Evolutionary conservation across 768 basidiomycete genomes (phyloP).

Genomic region (Lactarius trivialis): DNA sequence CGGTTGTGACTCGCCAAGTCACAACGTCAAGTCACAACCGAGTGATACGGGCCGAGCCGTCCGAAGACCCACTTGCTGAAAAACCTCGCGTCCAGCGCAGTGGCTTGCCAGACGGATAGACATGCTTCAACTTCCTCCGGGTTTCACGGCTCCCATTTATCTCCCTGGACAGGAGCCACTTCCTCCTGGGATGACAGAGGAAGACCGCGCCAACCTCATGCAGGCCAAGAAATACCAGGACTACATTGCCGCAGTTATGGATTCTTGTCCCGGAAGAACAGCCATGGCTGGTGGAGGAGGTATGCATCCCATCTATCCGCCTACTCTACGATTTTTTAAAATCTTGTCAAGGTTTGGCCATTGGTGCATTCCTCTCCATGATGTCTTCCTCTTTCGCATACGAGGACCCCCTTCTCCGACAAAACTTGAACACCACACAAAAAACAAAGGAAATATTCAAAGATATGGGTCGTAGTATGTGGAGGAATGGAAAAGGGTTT

Average conservation of each 20-base stretch:
- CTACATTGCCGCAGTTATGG: constrained; percentile 65
- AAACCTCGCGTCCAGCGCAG: neutral
- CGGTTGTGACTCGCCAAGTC: neutral
- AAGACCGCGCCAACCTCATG: constrained; percentile 60
- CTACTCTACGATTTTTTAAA: neutral
- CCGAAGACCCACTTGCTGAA: neutral
- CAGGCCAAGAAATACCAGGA: constrained; percentile 75
- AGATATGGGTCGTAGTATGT: constrained; percentile 94
- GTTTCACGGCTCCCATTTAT: constrained; percentile 69
- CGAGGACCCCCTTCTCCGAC: constrained; percentile 82
- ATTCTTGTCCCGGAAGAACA: constrained; percentile 82
- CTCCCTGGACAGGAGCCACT: constrained; percentile 83
- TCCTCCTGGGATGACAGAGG: constrained; percentile 75
- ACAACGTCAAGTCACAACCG: neutral
- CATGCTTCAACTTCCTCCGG: constrained; percentile 29
- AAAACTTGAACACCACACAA: constrained; percentile 56
- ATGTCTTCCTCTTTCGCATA: constrained; percentile 96
- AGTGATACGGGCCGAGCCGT: neutral
- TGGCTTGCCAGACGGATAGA: neutral
- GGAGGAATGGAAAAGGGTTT: constrained; percentile 83
- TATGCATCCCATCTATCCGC: constrained; percentile 34
- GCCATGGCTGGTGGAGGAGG: constrained; percentile 77
- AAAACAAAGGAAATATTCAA: constrained; percentile 82
- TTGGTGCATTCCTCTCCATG: constrained; percentile 92
- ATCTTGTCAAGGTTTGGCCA: constrained; percentile 61